A percentile compares a stretch with the other conserved stretches of the same genome.
phyloP scores from a whole-genome alignment of 2,329 filamentous ascomycete genomes.

The Colletotrichum sp. region DNA sequence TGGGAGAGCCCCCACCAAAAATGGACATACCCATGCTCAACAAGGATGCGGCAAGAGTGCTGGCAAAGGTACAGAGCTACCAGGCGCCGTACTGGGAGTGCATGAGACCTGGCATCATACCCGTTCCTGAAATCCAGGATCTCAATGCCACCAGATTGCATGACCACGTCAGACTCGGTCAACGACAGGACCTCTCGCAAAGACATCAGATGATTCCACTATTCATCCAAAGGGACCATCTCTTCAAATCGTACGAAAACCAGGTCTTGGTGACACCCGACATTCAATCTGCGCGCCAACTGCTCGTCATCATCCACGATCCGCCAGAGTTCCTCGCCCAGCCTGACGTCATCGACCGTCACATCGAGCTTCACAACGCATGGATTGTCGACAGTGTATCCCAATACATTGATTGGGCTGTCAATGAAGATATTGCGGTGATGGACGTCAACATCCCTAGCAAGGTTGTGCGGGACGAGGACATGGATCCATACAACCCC shows the following conservation, averaged over 20 bases:
- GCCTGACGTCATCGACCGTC: slow-evolving; percentile 72
- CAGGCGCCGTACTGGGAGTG: slow-evolving; percentile 85
- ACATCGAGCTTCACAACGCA: slow-evolving; percentile 81
- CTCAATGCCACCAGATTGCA: slow-evolving; percentile 71
- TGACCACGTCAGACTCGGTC: slow-evolving; percentile 80
- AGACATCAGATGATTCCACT: slow-evolving; percentile 81
- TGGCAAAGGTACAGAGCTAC: slow-evolving; percentile 64
- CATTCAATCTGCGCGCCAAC: slow-evolving; percentile 67
- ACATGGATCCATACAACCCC: slow-evolving; percentile 53
- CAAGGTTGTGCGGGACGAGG: slow-evolving; percentile 69
- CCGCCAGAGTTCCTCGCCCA: slow-evolving; percentile 77
- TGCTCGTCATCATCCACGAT: slow-evolving; percentile 90
- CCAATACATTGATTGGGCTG: slow-evolving; percentile 85
- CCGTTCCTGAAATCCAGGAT: slow-evolving; percentile 55
- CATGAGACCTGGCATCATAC: slow-evolving; percentile 73
- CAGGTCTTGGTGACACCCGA: slow-evolving; percentile 83
- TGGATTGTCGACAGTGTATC: slow-evolving; percentile 86
- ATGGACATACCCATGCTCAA: slow-evolving; percentile 63
- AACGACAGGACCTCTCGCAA: slow-evolving; percentile 73
- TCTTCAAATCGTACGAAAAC: slow-evolving; percentile 82
- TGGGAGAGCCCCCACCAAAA: slow-evolving; percentile 86
- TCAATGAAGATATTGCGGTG: slow-evolving; percentile 77
- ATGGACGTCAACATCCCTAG: slow-evolving; percentile 92
- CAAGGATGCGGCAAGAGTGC: slow-evolving; percentile 59
- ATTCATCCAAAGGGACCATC: slow-evolving; percentile 74